Evolutionary conservation across 164 flowering plant genomes (phyloP).

Genomic region (Chimonanthus praecox): DNA sequence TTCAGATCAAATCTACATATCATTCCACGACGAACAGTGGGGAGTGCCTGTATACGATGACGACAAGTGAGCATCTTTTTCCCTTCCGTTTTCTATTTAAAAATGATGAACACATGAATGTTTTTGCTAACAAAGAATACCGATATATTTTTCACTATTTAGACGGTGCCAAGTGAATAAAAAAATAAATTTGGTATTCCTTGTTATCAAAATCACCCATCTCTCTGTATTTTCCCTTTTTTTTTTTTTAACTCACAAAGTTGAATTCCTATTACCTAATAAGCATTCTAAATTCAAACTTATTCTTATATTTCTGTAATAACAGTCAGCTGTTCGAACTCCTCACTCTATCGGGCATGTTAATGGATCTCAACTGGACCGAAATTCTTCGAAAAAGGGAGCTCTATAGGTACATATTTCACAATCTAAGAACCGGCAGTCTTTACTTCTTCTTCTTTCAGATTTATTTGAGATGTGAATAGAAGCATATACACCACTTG

Average conservation of each 20-base stretch:
- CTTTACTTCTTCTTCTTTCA: no score
- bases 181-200: no score
- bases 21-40: constrained; percentile 82
- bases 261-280: no score
- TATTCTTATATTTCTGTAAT: not conserved
- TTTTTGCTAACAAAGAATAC: no score
- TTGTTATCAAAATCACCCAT: no score
- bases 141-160: no score
- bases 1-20: constrained; percentile 62
- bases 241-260: no score
- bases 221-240: not conserved
- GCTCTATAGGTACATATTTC: constrained; percentile 40
- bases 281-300: not conserved
- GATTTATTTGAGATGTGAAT: not conserved
- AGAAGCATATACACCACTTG: not conserved
- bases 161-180: no score
- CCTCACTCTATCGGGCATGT: constrained; percentile 75
- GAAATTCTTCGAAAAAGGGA: constrained; percentile 67
- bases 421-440: no score
- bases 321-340: constrained; percentile 73
- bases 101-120: no score
- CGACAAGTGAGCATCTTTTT: constrained; percentile 50
- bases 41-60: constrained; percentile 89
- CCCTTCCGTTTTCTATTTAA: not conserved
- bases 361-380: constrained; percentile 85